Evolutionary conservation across 1,284 basidiomycete genomes (phyloP), one percentile per base, ranked within the genome.

Genomic region (Sanghuangporus weigelae): DNA sequence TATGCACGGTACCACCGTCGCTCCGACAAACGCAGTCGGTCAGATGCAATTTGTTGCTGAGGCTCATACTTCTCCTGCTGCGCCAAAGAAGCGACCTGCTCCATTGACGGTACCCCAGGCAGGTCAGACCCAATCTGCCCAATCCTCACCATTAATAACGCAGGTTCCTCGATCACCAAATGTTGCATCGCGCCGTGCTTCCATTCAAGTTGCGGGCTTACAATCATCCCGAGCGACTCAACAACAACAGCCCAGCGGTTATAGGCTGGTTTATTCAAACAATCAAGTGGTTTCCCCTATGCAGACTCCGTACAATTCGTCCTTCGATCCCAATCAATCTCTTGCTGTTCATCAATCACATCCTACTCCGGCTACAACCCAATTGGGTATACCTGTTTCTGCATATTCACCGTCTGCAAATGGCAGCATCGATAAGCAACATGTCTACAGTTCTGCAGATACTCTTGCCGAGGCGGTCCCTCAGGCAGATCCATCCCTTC

Each of bases 291-390:
- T 56, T 5, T 63, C 62, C 14, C 56, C 62, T 1, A 36, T 57
- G 48, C 59, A 61, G 10, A 61, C 60, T 14, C 60, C 40, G 39
- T 49, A 62, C 39, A 62, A 60, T 48, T 50, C 64, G 21, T 62
- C 50, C n/a, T 59, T 59, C 44, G 60, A 65, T 62, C 64, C 64
- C 39, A 64, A 57, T 40, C 48, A 57, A 19, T 42, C 51, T 39
- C 59, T 57, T 57, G 59, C 51, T 46, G 10, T 48, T 42, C 57
- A 56, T 8, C 46, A 56, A 31, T n/a, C 21, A 3, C 53, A 35
- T 16, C 35, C 54, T 31, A 56, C 40, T 10, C 60, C 60, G 7
- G 42, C 39, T 48, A 40, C 31, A 31, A 48, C 21, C 7, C 42
- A 38, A 16, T n/a, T 46, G 12, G 48, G 44, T 19, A 49, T 50